Base-by-base conservation (phyloP, 257 asterid genomes). In the Nemophila menziesii region DNA sequence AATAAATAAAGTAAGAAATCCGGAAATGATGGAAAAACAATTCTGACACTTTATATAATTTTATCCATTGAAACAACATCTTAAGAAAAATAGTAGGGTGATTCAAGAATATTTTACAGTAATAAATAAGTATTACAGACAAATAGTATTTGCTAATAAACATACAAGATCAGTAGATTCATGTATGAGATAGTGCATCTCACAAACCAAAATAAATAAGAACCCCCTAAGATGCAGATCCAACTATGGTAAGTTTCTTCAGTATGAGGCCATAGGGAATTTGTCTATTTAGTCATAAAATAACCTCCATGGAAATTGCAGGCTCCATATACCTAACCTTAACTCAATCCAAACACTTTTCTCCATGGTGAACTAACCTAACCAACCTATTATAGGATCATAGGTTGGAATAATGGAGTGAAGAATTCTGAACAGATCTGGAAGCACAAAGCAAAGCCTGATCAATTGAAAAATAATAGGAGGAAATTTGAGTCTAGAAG, bases 401-500 rank as follows among this genome's bases (percentile, higher is more conserved):
- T 13, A 38, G 20, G 24, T 20, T 38, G n/a, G 46, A 41, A 53
- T 54, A 50, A 17, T 49, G 39, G 19, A 56, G n/a, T 47, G 50
- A 54, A 55, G 33, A 44, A 41, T 66, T 48, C 40, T 50, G 56
- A 55, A 42, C 39, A 41, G 51, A 56, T 52, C 41, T 67, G 62
- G 44, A 53, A 65, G 63, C 49, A 52, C 52, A 56, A 44, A 55
- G 56, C 56, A 62, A 51, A 40, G 63, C 48, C 51, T 44, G 58
- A 11, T 54, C 44, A 42, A 49, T 42, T 68, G 14, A n/a, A n/a
- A n/a, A n/a, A n/a, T n/a, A n/a, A n/a, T 44, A 52, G 45, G 37
- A 19, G n/a, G 46, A 63, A 52, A 29, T 41, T 64, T 57, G 67
- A 49, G 40, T 39, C 47, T 44, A 55, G 54, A 51, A 61, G 18